Percentiles rank a stretch among this genome's conserved stretches.
phyloP scores from a whole-genome alignment of 306 rosid genomes.

The Carpinus fangiana region DNA sequence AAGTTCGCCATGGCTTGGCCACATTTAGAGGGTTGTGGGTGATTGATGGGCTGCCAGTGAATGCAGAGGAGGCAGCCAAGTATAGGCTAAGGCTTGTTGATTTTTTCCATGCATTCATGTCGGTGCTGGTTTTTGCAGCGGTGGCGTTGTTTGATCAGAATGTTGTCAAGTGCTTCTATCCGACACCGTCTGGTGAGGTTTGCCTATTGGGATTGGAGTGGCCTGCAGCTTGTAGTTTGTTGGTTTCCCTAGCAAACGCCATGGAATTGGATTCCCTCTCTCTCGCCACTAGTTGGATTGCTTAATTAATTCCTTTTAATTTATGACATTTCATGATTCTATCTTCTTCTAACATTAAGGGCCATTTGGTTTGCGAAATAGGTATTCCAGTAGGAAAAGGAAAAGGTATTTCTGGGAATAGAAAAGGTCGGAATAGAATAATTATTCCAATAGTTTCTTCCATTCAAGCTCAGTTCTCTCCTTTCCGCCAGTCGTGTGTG shows the following conservation, averaged over 20 bases:
- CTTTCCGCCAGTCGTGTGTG: constrained; percentile 24
- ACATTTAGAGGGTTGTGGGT: constrained; percentile 68
- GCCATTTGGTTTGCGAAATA: too few species aligned
- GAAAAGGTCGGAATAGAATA: too few species aligned
- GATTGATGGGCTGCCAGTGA: constrained; percentile 53
- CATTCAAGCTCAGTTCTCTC: constrained; percentile 64
- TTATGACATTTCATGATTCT: neutral
- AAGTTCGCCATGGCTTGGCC: constrained; percentile 63
- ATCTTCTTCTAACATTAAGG: neutral
- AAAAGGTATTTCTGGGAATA: too few species aligned
- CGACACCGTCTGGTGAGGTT: constrained; percentile 61
- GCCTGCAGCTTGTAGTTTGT: constrained; percentile 65
- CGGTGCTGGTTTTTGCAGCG: constrained; percentile 65
- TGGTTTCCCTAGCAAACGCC: constrained; percentile 67
- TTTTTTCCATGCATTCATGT: constrained; percentile 67
- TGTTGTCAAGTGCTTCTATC: constrained; percentile 66
- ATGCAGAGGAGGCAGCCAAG: constrained; percentile 35
- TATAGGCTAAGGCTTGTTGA: constrained; percentile 54
- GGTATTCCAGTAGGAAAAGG: too few species aligned
- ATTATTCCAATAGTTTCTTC: constrained; percentile 31
- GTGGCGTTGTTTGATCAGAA: constrained; percentile 71
- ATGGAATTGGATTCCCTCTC: constrained; percentile 83
- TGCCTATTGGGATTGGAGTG: constrained; percentile 70
- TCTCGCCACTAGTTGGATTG: constrained; percentile 37
- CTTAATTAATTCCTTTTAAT: neutral